Evolutionary conservation across 768 basidiomycete genomes (phyloP), one percentile per base, ranked within the genome.

Genomic region (Mycena kentingensis): DNA sequence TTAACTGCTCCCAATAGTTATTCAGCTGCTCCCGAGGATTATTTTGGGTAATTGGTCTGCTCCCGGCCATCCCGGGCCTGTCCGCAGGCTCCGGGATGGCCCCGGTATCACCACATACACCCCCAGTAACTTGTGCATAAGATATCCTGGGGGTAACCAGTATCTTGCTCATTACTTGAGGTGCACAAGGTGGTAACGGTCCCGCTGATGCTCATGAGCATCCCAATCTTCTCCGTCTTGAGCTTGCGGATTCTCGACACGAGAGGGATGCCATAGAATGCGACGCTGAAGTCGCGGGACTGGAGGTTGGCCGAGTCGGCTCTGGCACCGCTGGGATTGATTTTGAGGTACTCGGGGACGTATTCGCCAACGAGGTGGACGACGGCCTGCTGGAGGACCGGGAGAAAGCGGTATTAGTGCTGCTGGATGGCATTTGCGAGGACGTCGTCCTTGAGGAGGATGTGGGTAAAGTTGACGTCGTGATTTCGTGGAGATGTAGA

Each of bases 321-420:
- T 4, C 87, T 83, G 27, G 90, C 88, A n/a, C 90, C 85, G 3
- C 89, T 88, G 2, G 92, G 89, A 60, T 98, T 95, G 65, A 93
- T 82, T 73, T 97, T 98, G 57, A 98, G 83, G 60, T 98, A 99
- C 63, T 91, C 90, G 6, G 95, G 95, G 60, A 90, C 93, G 69
- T 83, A 92, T 67, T 90, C 82, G 28, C 91, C 82, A 46, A 99
- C 90, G 35, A 98, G 80, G 63, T 91, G 90, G 64, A 91, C 84
- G 19, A 99, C 78, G 3, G 95, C 93, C 56, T 93, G 89, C 42
- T 92, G 86, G 32, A 98, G 81, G 71, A 91, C 98, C 0, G 96
- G 96, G 2, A 98, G 75, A 72, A 98, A 98, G 63, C 97, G 86
- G 67, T 98, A 98, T 67, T 99, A 98, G 66, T 97, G 93, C 55